Base-by-base conservation (phyloP, 306 rosid genomes). In the Ceratonia siliqua region DNA sequence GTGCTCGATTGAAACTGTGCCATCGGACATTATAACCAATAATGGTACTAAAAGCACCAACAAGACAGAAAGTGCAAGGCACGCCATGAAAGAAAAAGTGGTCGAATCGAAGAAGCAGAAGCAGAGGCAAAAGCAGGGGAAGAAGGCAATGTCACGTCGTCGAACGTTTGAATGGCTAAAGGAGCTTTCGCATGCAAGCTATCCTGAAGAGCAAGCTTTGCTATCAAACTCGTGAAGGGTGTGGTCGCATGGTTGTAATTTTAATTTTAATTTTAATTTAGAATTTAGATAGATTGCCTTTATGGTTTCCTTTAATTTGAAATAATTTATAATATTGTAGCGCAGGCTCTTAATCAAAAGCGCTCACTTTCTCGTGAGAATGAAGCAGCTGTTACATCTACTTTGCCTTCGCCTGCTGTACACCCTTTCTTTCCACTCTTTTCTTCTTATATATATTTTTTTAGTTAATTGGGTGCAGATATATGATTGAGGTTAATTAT, bases 161-260 rank as follows among this genome's bases (percentile, higher is more conserved):
- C 82, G 97, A 86, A 89, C 92, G 32, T 88, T 78, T 85, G 91
- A 92, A 70, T 88, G 96, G 97, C 39, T 92, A 73, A 83, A 80
- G 75, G 88, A 82, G 33, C 89, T 89, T 49, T 74, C 88, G 81
- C 92, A 92, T 88, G 96, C 88, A 82, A 74, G 20, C 33, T 78
- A 66, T 43, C 28, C 64, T 53, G 76, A 72, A 7, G 83, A 75
- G 55, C 62, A 67, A 27, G 82, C 85, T 63, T 73, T 73, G 76
- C 59, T 79, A 76, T 71, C 84, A 35, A 81, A 54, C 2, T 6
- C 87, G 25, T 78, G 48, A 55, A 5, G 36, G 7, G n/a, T 18
- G 42, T 17, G 15, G 59, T 67, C 39, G 78, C 50, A 55, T 57
- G 70, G 55, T 25, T 74, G 42, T 70, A 35, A 52, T 72, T 70